Conservation (phyloP, 2,329 filamentous ascomycete genomes). For the Dactylellina drechsleri region DNA sequence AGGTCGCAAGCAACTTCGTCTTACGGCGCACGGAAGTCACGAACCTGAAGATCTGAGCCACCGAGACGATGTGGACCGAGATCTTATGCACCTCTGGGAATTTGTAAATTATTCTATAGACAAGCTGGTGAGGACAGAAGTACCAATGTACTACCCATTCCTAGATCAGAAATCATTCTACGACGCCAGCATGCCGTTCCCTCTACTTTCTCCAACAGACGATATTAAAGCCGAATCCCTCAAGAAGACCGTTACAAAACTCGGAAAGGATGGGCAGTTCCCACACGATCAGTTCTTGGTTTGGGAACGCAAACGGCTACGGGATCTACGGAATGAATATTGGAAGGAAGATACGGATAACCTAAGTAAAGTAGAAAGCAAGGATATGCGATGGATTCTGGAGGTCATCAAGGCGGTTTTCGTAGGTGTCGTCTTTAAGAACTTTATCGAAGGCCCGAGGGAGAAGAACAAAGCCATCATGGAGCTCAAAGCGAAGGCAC, state of each 20-base stretch:
- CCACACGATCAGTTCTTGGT: constrained; percentile 49
- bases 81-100: constrained; percentile 55
- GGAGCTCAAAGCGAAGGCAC: constrained; percentile 49
- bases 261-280: constrained; percentile 43
- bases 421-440: constrained; percentile 46
- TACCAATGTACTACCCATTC: constrained; percentile 52
- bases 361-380: constrained; percentile 51
- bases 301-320: constrained; percentile 44
- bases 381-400: constrained; percentile 54
- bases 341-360: constrained; percentile 55
- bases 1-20: constrained; percentile 46
- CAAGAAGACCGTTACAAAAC: constrained; percentile 31
- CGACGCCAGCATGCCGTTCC: constrained; percentile 39
- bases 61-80: constrained; percentile 48
- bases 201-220: constrained; percentile 35
- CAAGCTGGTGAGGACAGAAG: constrained; percentile 38
- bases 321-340: constrained; percentile 51
- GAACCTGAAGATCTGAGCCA: constrained; percentile 51
- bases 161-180: constrained; percentile 37
- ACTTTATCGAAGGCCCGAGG: constrained; percentile 44
- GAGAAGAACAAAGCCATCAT: constrained; percentile 53
- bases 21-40: constrained; percentile 51
- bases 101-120: constrained; percentile 53
- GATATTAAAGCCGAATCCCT: constrained; percentile 37
- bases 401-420: constrained; percentile 53